Base-by-base conservation (phyloP, 805 yeast species). In the Cyberlindnera maclurae region DNA sequence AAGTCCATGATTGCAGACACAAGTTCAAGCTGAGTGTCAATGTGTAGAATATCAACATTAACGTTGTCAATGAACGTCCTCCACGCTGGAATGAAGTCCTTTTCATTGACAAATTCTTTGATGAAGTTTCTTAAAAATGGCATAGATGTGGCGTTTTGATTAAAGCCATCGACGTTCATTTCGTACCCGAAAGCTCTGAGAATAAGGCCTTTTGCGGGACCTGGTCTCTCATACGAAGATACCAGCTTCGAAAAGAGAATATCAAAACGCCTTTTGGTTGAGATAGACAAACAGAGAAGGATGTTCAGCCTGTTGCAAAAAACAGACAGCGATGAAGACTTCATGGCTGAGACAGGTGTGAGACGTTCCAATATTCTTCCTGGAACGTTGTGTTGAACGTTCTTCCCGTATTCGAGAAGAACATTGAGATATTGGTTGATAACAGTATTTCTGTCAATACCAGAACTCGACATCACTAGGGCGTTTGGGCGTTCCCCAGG, bases 271-370 rank as follows among this genome's bases (percentile, higher is more conserved):
- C 43, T 51, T 13, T 36, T 37, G 15, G 49, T 46, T 8, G 39
- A 34, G 9, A 28, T 18, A 6, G 49, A 34, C 12, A 50, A 18
- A 12, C 42, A 42, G 2, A 53, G 29, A 1, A 54, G 13, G 2
- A 54, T 42, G 18, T 53, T 54, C 24, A 45, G 13, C 38, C 59
- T 45, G 41, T 54, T 54, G 34, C 45, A 42, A 17, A 52, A 46
- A 2, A 50, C 38, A 4, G 20, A 27, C 13, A 45, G 17, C 24
- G 40, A 46, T 18, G 48, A 15, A 1, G 42, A 28, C 1, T 43
- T 36, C 6, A 26, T 12, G 29, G 39, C 49, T 4, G 57, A 44
- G 2, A 54, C 43, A 0, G 59, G 57, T 2, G 44, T 36, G 4
- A 51, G 34, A 12, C 40, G 49, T 18, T 54, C 59, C 29, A 51